Base-by-base conservation (phyloP, 2,329 filamentous ascomycete species). In the Colletotrichum spaethianum region DNA sequence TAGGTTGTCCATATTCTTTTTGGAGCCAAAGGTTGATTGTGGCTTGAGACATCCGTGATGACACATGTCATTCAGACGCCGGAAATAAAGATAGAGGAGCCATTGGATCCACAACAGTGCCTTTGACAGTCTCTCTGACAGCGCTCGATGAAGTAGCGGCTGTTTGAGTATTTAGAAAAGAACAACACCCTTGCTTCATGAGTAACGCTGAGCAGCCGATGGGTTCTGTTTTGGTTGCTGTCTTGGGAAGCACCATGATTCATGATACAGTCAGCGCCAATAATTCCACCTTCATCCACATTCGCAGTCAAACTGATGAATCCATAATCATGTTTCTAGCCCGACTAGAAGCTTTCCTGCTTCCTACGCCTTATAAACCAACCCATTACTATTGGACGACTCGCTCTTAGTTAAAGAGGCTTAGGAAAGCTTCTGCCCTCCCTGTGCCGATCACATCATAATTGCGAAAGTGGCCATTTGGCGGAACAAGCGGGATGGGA, bases 11-110 rank as follows among this genome's bases (percentile, higher is more conserved):
- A 42, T 8, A 36, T 18, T 6, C 2, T 48, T n/a, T 20, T 11
- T 12, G 12, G 38, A 52, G 33, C n/a, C 36, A 14, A 20, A 3
- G 9, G 33, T n/a, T n/a, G 5, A 36, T 5, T 3, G 46, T 20
- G 48, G 38, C 16, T 6, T 46, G 57, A 63, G 63, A 52, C n/a
- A 71, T 40, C 48, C 56, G 50, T n/a, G 8, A 61, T 44, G 44
- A 57, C 48, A 67, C 12, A 4, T 56, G 2, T 31, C 7, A n/a
- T 50, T 40, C 14, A 38, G 31, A 71, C 8, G 61, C n/a, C 23
- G 1, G 26, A 8, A 56, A 67, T 26, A 63, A 11, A 28, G 23
- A 20, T 1, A 36, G n/a, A 11, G 28, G 26, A 66, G 38, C 44
- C 36, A 44, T n/a, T 40, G 14, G 20, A 26, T 23, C 23, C 23